phyloP scores from a whole-genome alignment of 148 eudicot genomes.

The Cornus controversa region DNA sequence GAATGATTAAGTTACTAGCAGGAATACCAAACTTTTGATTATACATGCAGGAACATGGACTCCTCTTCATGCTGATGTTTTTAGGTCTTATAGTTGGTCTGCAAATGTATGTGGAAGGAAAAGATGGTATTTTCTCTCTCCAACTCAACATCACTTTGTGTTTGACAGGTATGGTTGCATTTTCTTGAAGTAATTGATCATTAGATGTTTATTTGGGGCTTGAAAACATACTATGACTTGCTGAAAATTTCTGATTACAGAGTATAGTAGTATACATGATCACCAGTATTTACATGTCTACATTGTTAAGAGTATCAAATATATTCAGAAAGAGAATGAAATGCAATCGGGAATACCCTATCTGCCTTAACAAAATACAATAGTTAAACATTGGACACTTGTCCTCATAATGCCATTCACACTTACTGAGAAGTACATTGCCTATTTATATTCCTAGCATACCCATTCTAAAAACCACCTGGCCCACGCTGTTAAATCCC shows the following conservation, averaged over 20 bases:
- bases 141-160: conserved; percentile 70
- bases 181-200: conserved; percentile 2
- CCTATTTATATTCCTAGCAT: too few relatives aligned
- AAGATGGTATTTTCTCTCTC: conserved; percentile 86
- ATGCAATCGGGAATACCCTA: neutral
- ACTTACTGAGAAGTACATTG: too few relatives aligned
- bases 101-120: conserved; percentile 96
- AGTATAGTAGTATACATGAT: neutral
- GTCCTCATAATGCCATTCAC: too few relatives aligned
- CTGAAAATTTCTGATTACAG: neutral
- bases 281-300: neutral
- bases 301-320: neutral
- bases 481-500: too few relatives aligned
- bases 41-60: conserved; percentile 92
- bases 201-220: neutral
- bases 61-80: conserved; percentile 98
- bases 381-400: too few relatives aligned
- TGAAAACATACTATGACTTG: neutral
- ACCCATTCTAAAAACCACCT: too few relatives aligned
- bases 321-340: neutral
- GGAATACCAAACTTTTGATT: conserved; percentile 4
- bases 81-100: conserved; percentile 99
- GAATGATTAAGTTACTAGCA: neutral
- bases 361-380: too few relatives aligned
- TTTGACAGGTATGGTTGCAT: conserved; percentile 70